Evolutionary conservation across 495 filamentous ascomycete species (phyloP).

Genomic region (Talaromyces stipitatus): DNA sequence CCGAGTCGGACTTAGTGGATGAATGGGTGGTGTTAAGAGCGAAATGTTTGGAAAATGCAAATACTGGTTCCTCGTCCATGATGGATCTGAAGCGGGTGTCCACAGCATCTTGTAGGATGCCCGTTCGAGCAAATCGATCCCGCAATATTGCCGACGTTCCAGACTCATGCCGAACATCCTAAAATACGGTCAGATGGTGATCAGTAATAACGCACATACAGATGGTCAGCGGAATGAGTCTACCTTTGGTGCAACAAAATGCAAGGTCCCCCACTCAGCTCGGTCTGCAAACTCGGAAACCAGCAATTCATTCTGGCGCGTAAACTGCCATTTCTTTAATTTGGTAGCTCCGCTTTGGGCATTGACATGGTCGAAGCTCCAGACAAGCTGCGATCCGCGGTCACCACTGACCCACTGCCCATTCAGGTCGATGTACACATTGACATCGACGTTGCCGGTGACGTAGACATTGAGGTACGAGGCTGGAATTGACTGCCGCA

Average conservation of each 20-base stretch:
- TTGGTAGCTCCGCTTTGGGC: conserved; percentile 20
- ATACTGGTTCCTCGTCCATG: conserved; percentile 80
- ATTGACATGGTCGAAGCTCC: conserved; percentile 48
- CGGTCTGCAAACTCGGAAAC: conserved; percentile 70
- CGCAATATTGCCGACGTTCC: conserved; percentile 64
- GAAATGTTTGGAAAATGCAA: conserved; percentile 85
- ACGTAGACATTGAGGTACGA: conserved; percentile 75
- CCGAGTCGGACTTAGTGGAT: conserved; percentile 34
- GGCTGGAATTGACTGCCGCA: conserved; percentile 85
- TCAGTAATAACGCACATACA: neutral
- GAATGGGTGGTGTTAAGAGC: conserved; percentile 24
- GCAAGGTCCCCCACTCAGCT: conserved; percentile 82
- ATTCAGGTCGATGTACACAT: conserved; percentile 81
- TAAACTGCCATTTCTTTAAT: conserved; percentile 59
- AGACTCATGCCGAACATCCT: conserved; percentile 57
- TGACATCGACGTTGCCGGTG: conserved; percentile 61
- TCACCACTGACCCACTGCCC: conserved; percentile 85
- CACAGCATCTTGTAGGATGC: conserved; percentile 56
- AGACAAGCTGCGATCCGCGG: conserved; percentile 56
- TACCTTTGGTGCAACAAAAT: conserved; percentile 65
- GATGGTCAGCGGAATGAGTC: neutral
- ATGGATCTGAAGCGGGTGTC: conserved; percentile 62
- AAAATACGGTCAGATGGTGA: neutral
- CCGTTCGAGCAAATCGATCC: conserved; percentile 63
- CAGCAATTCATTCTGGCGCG: conserved; percentile 54